Evolutionary conservation across 345 rosid species (phyloP), one percentile per base, ranked within the genome.

Genomic region (Erysimum cheiranthoides): DNA sequence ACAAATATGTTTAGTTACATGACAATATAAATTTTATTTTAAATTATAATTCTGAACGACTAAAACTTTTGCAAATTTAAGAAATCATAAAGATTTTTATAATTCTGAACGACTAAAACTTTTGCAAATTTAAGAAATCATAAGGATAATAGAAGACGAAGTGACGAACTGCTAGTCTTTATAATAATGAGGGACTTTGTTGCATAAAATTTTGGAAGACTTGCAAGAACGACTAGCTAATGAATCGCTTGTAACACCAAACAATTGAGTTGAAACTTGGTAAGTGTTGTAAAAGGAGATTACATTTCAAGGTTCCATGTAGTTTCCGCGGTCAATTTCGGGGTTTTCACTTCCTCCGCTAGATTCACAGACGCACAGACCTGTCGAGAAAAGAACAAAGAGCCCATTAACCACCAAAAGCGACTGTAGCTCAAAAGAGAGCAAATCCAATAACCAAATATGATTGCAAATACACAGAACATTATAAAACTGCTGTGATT

Each of bases 301-400:
- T 74, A 89, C 80, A 92, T 79, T 59, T 90, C 93, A 38, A 92
- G 80, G 81, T 86, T 83, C 97, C 96, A 92, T 8, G 87, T 86
- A 5, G 80, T 88, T 83, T 92, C 97, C 7, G 93, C 97, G 8
- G 68, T 88, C 67, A 88, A 27, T 64, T 87, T 92, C 5, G 97
- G 96, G 61, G 82, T 71, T 78, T 86, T 88, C 35, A 67, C 56
- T 75, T 87, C 90, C 51, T 92, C 96, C 3, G 82, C 90, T 60
- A 92, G 81, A 45, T 88, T 85, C 82, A 92, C 66, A 30, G 93
- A 82, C 42, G 96, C 92, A 12, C 78, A 75, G 25, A 92, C 61
- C 97, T 92, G 83, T 49, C 8, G 13, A 40, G 21, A 16, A 58
- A 52, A 32, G 31, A 61, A 60, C 17, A 59, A 50, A n/a, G 10